Evolutionary conservation across 345 rosid genomes (phyloP).

Genomic region (Turritis glabra): DNA sequence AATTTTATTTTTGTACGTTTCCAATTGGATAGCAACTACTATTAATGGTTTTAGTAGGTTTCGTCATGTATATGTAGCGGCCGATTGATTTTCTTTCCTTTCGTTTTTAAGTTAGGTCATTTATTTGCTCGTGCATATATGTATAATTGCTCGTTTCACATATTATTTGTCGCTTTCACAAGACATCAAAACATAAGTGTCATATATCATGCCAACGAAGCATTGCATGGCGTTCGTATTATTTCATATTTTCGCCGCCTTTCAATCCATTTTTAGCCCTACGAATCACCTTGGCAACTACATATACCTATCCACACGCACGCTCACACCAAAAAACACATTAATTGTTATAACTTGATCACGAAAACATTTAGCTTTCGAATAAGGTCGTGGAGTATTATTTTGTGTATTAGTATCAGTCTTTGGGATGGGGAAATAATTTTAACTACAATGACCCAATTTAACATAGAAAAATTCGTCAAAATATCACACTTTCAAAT

Average conservation of each 20-base stretch:
- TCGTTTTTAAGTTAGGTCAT: background rate
- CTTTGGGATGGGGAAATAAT: background rate
- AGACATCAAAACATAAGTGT: slow-evolving; percentile 11
- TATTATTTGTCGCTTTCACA: slow-evolving; percentile 9
- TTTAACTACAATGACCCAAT: background rate
- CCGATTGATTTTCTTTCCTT: background rate
- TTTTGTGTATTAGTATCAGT: background rate
- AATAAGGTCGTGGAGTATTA: background rate
- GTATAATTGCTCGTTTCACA: slow-evolving; percentile 7
- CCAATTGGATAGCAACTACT: background rate
- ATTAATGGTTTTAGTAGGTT: slow-evolving; percentile 11
- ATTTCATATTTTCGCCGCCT: slow-evolving; percentile 2
- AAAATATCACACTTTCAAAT: no score
- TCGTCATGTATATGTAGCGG: slow-evolving; percentile 24
- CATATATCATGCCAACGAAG: slow-evolving; percentile 28
- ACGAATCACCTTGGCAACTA: slow-evolving; percentile 10
- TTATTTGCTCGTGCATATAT: background rate
- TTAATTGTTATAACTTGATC: background rate
- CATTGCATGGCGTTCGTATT: slow-evolving; percentile 5
- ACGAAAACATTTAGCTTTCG: background rate
- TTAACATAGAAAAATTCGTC: no score
- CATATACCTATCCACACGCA: slow-evolving; percentile 23
- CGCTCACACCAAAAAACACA: slow-evolving; percentile 20
- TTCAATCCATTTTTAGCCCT: background rate
- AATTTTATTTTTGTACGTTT: background rate